Evolutionary conservation across 2,329 filamentous ascomycete genomes (phyloP).

Genomic region (Akanthomyces dipterigenus): DNA sequence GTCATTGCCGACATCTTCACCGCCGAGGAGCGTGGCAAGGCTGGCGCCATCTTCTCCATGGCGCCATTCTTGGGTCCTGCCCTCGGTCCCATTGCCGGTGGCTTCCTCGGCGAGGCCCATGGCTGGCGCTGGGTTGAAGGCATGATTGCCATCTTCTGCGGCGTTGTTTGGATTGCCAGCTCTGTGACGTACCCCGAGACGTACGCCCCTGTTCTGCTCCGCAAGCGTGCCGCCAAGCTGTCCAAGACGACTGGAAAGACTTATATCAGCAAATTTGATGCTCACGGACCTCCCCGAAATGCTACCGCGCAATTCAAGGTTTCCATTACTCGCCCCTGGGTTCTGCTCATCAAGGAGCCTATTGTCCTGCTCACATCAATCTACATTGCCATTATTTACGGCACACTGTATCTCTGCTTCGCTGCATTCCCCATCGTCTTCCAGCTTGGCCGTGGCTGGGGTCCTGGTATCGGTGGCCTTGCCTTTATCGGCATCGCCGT

Average conservation of each 20-base stretch:
- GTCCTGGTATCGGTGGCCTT: conserved; percentile 50
- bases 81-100: conserved; percentile 54
- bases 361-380: conserved; percentile 58
- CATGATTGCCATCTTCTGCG: conserved; percentile 55
- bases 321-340: conserved; percentile 56
- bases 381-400: conserved; percentile 56
- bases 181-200: conserved; percentile 51
- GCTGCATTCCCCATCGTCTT: conserved; percentile 56
- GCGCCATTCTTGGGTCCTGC: conserved; percentile 59
- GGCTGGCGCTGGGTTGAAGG: conserved; percentile 63
- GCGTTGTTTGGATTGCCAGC: conserved; percentile 48
- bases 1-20: conserved; percentile 58
- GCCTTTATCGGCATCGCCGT: conserved; percentile 59
- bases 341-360: conserved; percentile 59
- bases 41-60: conserved; percentile 53
- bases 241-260: conserved; percentile 46
- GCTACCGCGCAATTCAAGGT: conserved; percentile 45
- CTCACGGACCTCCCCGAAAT: conserved; percentile 34
- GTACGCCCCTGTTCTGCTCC: conserved; percentile 51
- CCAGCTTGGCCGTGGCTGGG: conserved; percentile 51
- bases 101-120: conserved; percentile 51
- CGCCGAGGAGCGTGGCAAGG: conserved; percentile 47
- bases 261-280: conserved; percentile 45
- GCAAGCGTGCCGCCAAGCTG: conserved; percentile 43
- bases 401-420: conserved; percentile 49